Base-by-base conservation (phyloP, 805 yeast species). In the Wickerhamomyces rabaulensis region DNA sequence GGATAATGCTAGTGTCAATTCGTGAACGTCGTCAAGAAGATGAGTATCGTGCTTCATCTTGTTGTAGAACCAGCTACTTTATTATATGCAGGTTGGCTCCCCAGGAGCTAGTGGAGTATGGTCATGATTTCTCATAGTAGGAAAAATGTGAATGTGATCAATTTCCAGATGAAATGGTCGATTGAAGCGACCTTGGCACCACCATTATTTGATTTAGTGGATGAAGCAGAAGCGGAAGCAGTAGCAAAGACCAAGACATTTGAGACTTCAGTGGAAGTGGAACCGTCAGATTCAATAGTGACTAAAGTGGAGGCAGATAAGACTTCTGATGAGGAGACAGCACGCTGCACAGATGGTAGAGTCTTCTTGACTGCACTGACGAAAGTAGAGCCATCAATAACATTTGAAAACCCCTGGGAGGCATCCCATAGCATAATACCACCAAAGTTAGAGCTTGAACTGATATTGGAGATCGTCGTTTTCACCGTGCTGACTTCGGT, bases 351-450 rank as follows among this genome's bases (percentile, higher is more conserved):
- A 15, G 35, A 31, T 15, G 35, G 35, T 31, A 31, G 15, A 4
- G 35, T 31, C 7, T 16, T 31, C 17, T n/a, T 31, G 9, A 31
- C 35, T 31, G 17, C 35, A 10, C n/a, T 27, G 31, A 10, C 31
- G 10, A 25, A 25, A 8, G 27, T 25, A 8, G 7, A 8, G 10
- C 27, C 64, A 31, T 57, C 61, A 37, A 57, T 63, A 31, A 60
- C 55, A 57, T 75, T 75, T 35, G 65, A 52, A 54, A 70, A 76
- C 37, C 74, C 84, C 51, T 78, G 79, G 23, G 84, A 77, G 22
- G 86, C 87, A 58, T 82, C 87, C 91, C 91, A 84, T 46, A 84
- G 63, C 70, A 78, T 74, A 55, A 84, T 73, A 47, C 91, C 91
- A 37, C 87, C 91, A 55, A 84, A 80, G 54, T 68, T 63, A 4